These are phyloP conservation scores for Pseudogymnoascus sp. DNA, from an alignment of 2,329 filamentous ascomycete genomes.

Conservation along the genomic window DNA sequence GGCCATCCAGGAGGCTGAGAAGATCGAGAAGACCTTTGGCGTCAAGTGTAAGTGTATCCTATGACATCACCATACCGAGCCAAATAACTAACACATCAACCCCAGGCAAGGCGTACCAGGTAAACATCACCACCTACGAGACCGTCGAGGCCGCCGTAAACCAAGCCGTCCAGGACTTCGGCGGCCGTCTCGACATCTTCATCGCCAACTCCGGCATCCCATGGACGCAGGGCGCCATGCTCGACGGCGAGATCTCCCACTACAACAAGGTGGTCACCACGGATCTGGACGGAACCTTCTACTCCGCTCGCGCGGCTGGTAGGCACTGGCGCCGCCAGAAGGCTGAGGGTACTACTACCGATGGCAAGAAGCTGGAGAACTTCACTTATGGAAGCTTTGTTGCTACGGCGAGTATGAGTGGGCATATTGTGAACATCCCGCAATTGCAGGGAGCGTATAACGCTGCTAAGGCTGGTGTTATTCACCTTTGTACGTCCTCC, in stretches of 20 bases:
- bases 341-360: slow-evolving; percentile 52
- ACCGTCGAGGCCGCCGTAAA: slow-evolving; percentile 43
- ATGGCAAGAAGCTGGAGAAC: slow-evolving; percentile 52
- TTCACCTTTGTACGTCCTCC: slow-evolving; percentile 44
- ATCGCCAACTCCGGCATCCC: slow-evolving; percentile 71
- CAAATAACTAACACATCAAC: slow-evolving; percentile 1
- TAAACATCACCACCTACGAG: slow-evolving; percentile 48
- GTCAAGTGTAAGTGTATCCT: slow-evolving; percentile 49
- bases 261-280: slow-evolving; percentile 61
- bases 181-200: slow-evolving; percentile 67
- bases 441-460: slow-evolving; percentile 69
- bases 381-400: slow-evolving; percentile 63
- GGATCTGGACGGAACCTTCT: slow-evolving; percentile 70
- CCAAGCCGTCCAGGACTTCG: slow-evolving; percentile 54
- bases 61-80: not conserved
- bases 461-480: slow-evolving; percentile 58
- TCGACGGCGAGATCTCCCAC: slow-evolving; percentile 54
- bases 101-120: slow-evolving; percentile 51
- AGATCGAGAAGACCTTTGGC: slow-evolving; percentile 55
- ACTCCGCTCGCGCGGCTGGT: slow-evolving; percentile 63
- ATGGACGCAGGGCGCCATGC: slow-evolving; percentile 60
- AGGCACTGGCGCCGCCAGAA: slow-evolving; percentile 63
- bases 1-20: slow-evolving; percentile 50
- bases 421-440: slow-evolving; percentile 68
- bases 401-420: slow-evolving; percentile 70